Evolutionary conservation across 805 yeast species (phyloP), one percentile per base, ranked within the genome.

Genomic region (Suhomyces vadensis): DNA sequence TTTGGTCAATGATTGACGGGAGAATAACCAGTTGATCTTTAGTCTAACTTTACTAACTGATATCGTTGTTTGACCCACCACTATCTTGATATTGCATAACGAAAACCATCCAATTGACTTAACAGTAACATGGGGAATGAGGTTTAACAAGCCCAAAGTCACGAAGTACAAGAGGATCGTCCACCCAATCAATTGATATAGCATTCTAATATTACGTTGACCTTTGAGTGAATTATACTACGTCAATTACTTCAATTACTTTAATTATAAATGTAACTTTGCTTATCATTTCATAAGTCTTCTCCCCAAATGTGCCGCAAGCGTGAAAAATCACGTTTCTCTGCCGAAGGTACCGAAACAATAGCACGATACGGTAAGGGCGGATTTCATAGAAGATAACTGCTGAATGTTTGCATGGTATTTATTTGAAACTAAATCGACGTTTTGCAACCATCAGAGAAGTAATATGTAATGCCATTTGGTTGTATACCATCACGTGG

Each of bases 71-170:
- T 20, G 38, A 1, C 36, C 31, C 5, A 51, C 41, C 5, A 55
- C 37, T 6, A 67, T 51, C 9, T 55, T 53, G 22, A 67, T 53
- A 22, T 59, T 58, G 41, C 54, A 44, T 6, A 66, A 27, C 4
- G 64, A 53, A 25, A 65, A 52, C 59, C 67, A 66, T 13, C 71
- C 71, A 9, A 66, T 27, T 6, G 59, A 55, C 41, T 56, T 57
- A 36, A 66, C 56, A 5, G 52, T 23, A 7, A 65, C 48, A 43
- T 57, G 54, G 4, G 69, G 70, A 6, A 65, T 48, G 25, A 39
- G 35, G 40, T 67, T 67, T 9, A 66, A 20, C 6, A 52, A 17
- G 4, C 51, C 21, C 4, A 65, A 47, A 11, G 42, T 7, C 11
- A 44, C 55, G 8, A 56, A 37, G 37, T 64, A 64, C 9, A 50